Base-by-base conservation (phyloP, 2,329 filamentous ascomycete genomes). In the Madurella mycetomatis region DNA sequence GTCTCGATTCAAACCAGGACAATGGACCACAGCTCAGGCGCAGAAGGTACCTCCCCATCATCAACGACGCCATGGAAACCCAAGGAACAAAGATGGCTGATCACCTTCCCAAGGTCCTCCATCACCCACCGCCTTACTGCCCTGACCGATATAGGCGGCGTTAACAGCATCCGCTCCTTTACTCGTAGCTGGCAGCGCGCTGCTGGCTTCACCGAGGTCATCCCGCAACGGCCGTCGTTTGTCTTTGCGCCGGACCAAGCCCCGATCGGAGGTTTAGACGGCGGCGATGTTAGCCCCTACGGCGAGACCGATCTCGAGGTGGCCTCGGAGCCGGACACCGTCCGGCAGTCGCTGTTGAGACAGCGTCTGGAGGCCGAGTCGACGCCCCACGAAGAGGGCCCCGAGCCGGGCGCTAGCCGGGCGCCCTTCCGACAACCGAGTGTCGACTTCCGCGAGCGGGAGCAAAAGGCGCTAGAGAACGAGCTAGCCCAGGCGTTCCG, bases 111-210 rank as follows among this genome's bases (percentile, higher is more conserved):
- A 58, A 84, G 82, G 56, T 82, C 81, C n/a, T 86, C 83, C 7
- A 73, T 82, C 40, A 79, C 78, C 32, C 76, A 80, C 58, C 77
- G 78, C 34, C 70, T 88, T 37, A 72, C 80, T 25, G 75, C 77
- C 50, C 68, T 86, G 51, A 77, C 80, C 61, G 85, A 95, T 57
- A 86, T 89, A 46, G 94, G 92, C 60, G 92, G 92, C 48, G 87
- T 92, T 57, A 97, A 97, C 76, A 95, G 89, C 70, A 88, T 97
- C 64, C 87, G 94, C 66, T 95, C 92, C 65, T 97, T 97, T 68
- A 89, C 92, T 43, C 83, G 88, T 57, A 95, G 90, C 64, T 96
- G 91, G 88, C 90, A 92, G 71, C 85, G 92, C 68, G 92, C 92
- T 39, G 90, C 91, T 25, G 86, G 81, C 54, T 97, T 97, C 70